phyloP scores from a whole-genome alignment of 208 protist species.

The Crithidia sp. region DNA sequence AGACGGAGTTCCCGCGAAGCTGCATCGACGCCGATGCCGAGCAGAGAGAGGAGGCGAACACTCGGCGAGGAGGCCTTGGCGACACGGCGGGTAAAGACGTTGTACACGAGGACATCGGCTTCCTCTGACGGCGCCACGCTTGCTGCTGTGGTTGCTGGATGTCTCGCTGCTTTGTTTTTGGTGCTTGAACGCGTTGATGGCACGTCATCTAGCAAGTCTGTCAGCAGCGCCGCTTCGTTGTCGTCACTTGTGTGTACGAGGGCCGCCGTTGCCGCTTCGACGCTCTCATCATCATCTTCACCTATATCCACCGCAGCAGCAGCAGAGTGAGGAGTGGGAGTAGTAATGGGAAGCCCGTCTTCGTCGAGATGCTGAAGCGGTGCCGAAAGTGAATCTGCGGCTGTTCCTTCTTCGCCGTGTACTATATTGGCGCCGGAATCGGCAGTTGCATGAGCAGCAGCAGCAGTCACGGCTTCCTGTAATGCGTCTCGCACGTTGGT shows the following conservation, averaged over 20 bases:
- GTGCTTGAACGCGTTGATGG: not conserved
- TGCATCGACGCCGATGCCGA: conserved; percentile 67
- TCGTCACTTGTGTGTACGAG: conserved; percentile 1
- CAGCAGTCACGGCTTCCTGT: not conserved
- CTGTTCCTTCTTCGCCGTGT: too few species aligned
- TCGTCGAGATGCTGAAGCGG: too few species aligned
- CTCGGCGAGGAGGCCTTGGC: conserved; percentile 46
- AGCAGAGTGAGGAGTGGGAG: too few species aligned
- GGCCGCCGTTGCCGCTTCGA: not conserved
- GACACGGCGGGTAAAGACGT: conserved; percentile 86
- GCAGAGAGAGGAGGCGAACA: conserved; percentile 49
- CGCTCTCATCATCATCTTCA: not conserved
- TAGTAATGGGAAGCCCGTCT: too few species aligned
- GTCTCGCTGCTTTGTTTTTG: not conserved
- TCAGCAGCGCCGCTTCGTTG: conserved; percentile 13
- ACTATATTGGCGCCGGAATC: too few species aligned
- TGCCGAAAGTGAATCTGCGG: too few species aligned
- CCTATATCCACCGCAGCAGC: too few species aligned
- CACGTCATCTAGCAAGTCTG: conserved; percentile 24
- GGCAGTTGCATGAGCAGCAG: too few species aligned
- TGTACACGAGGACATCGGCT: conserved; percentile 59
- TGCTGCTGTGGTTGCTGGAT: too few species aligned
- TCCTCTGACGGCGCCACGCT: not conserved
- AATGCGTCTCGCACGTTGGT: not conserved
- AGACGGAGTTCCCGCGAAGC: conserved; percentile 56